phyloP scores from a whole-genome alignment of 257 asterid species.

The Solanum lycopersicoides region DNA sequence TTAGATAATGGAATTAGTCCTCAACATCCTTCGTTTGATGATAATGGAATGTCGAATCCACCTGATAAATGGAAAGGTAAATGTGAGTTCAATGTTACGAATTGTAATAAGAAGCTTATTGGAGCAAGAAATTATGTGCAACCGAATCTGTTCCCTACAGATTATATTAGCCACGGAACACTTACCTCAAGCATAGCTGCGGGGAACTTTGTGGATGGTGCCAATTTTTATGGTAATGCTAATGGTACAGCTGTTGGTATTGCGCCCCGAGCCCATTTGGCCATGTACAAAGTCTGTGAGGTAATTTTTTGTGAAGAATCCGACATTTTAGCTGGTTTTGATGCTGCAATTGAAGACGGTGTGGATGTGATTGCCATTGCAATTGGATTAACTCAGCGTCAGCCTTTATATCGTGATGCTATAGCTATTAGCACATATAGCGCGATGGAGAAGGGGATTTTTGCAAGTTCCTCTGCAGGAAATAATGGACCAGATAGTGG shows the following conservation, averaged over 20 bases:
- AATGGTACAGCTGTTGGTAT: not conserved
- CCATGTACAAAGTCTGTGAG: not conserved
- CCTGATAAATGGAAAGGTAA: slow-evolving; percentile 1
- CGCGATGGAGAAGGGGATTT: not conserved
- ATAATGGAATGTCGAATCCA: not conserved
- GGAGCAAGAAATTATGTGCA: not conserved
- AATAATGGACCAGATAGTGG: not conserved
- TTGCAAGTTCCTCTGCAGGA: not conserved
- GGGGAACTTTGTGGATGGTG: not conserved
- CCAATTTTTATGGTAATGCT: not conserved
- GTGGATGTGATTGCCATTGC: slow-evolving; percentile 2
- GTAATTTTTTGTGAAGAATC: not conserved
- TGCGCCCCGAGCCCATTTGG: not conserved
- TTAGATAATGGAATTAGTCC: not conserved
- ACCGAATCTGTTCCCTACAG: not conserved
- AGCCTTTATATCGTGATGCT: not conserved
- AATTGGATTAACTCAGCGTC: not conserved
- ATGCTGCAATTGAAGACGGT: slow-evolving; percentile 1
- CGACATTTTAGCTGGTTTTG: not conserved
- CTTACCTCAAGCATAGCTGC: not conserved
- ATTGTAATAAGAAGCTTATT: not conserved
- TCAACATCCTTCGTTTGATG: not conserved
- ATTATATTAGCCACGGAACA: not conserved
- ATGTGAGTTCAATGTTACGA: not conserved
- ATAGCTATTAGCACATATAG: not conserved